Evolutionary conservation across 805 yeast genomes (phyloP).

Genomic region (Cyberlindnera petersonii): DNA sequence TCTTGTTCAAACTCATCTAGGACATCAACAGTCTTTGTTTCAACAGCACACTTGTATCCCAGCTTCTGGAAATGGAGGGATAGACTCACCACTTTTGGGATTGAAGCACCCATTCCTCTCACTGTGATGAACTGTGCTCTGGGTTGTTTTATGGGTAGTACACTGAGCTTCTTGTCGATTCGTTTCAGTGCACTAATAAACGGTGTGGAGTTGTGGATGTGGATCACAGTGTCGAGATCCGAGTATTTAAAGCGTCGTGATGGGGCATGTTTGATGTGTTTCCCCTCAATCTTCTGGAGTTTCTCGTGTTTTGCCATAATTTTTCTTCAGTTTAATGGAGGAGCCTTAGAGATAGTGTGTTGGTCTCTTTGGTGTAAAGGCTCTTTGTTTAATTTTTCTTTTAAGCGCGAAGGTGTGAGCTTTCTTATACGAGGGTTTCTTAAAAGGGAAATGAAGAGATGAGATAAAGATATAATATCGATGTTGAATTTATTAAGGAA

Average conservation of each 20-base stretch:
- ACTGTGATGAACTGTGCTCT: conserved; percentile 46
- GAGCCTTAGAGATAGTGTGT: too few relatives aligned
- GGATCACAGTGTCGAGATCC: conserved; percentile 45
- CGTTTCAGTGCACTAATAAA: conserved; percentile 69
- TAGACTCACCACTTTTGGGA: conserved; percentile 57
- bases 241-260: conserved; percentile 40
- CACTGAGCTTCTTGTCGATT: conserved; percentile 47
- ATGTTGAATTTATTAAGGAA: too few relatives aligned
- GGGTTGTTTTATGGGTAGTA: conserved; percentile 42
- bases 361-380: too few relatives aligned
- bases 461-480: too few relatives aligned
- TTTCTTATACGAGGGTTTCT: too few relatives aligned
- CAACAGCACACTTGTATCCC: conserved; percentile 50
- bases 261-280: conserved; percentile 52
- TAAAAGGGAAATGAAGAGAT: too few relatives aligned
- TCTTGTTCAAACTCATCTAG: conserved; percentile 58
- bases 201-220: conserved; percentile 65
- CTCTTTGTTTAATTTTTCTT: too few relatives aligned
- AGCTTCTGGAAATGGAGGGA: conserved; percentile 56
- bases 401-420: too few relatives aligned
- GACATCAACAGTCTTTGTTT: conserved; percentile 63
- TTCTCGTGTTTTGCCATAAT: not conserved
- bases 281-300: conserved; percentile 28
- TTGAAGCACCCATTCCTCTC: conserved; percentile 74
- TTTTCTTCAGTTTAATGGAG: not conserved